These are phyloP conservation scores for Somion occarium DNA, from an alignment of 1,284 basidiomycete genomes.

Conservation along the genomic window DNA sequence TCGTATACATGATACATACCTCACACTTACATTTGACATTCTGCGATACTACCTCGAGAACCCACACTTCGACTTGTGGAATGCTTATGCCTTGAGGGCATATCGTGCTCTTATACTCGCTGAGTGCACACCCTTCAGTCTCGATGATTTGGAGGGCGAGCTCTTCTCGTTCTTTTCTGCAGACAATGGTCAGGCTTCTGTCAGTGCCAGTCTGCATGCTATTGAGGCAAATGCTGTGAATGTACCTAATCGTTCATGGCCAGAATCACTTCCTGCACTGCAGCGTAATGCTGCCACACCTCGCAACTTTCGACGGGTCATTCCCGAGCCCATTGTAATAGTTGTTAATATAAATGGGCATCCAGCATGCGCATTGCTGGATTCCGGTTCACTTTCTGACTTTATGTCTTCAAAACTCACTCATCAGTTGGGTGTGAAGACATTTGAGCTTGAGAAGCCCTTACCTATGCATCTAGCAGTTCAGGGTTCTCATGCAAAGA, in stretches of 20 bases:
- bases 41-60: background rate
- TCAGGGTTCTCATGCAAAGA: conserved; percentile 26
- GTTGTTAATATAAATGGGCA: conserved; percentile 29
- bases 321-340: conserved; percentile 29
- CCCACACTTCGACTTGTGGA: background rate
- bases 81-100: background rate
- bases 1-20: conserved; percentile 6
- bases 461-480: conserved; percentile 28
- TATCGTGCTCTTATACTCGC: background rate
- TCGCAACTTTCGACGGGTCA: conserved; percentile 5
- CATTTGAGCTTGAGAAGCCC: conserved; percentile 20
- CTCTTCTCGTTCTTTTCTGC: no score
- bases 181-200: no score
- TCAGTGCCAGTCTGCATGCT: background rate
- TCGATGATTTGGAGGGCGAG: background rate
- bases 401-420: no score
- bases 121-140: background rate
- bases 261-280: background rate
- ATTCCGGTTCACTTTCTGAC: conserved; percentile 32
- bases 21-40: background rate
- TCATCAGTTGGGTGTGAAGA: conserved; percentile 25
- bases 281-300: conserved; percentile 3
- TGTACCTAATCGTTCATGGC: no score
- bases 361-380: conserved; percentile 26
- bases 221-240: background rate